A percentile compares a stretch with the other conserved stretches of the same genome.
These are phyloP conservation scores for Trametes coccinea DNA, from an alignment of 768 basidiomycete genomes.

Conservation along the genomic window DNA sequence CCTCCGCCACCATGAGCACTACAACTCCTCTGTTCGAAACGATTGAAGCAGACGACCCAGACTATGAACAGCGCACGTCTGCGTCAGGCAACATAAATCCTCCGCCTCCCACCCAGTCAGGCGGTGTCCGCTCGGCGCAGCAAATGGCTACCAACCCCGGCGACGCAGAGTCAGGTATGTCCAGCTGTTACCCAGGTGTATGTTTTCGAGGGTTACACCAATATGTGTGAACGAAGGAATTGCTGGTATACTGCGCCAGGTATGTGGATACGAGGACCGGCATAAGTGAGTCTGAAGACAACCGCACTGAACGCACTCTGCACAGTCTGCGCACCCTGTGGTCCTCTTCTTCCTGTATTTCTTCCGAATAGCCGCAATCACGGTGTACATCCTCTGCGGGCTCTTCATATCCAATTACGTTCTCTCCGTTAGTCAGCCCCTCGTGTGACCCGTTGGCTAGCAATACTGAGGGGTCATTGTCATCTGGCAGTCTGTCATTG, in stretches of 20 bases:
- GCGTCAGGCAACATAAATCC: conserved; percentile 39
- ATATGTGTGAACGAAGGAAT: conserved; percentile 38
- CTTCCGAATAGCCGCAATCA: conserved; percentile 86
- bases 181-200: not conserved
- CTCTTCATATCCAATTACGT: conserved; percentile 91
- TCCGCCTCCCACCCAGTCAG: conserved; percentile 37
- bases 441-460: not conserved
- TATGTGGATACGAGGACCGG: conserved; percentile 30
- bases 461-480: not conserved
- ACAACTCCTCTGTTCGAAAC: conserved; percentile 67
- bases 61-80: conserved; percentile 30
- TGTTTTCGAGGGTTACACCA: no score
- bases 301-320: not conserved
- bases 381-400: conserved; percentile 92
- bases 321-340: conserved; percentile 76
- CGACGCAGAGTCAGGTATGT: conserved; percentile 79
- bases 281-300: no score
- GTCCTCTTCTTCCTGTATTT: conserved; percentile 87
- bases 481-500: conserved; percentile 75
- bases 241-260: conserved; percentile 77
- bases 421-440: conserved; percentile 65
- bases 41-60: conserved; percentile 82
- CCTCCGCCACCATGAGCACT: conserved; percentile 48
- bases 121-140: conserved; percentile 40
- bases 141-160: conserved; percentile 54